Evolutionary conservation across 192 early-diverging fungal genomes (phyloP), one percentile per base, ranked within the genome.

Genomic region (Backusella tuberculispora): DNA sequence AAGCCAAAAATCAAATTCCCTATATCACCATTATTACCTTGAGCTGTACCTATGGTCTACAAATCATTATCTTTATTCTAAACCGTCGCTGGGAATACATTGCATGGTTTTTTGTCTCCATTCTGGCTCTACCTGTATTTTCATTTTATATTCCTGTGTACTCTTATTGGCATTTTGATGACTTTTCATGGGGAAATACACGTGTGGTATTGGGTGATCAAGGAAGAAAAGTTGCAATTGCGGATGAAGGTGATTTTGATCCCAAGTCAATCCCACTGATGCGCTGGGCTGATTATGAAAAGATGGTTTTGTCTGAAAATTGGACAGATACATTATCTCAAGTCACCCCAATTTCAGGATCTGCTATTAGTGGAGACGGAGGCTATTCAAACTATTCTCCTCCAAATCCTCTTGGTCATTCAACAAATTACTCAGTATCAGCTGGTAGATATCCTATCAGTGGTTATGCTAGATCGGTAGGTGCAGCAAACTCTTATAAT

Each of bases 151-250:
- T 92, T 72, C 92, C 92, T 12, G 44, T 95, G 40, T 99, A 98
- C 82, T 85, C 97, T 15, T 99, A 97, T 88, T 99, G 97, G 97
- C 95, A 96, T 86, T 97, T 98, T 80, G 97, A 99, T 82, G 96
- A 99, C 78, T 99, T 99, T 75, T 96, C 95, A 10, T 99, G 97
- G 97, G 97, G 96, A 73, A 97, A 96, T 78, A 99, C 97, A 37
- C 94, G 97, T 81, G 67, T 93, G 26, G 94, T 97, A 10, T 84
- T 95, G n/a, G 97, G 96, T 70, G 93, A 95, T 72, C 92, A 92
- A 45, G 93, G 95, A 63, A 90, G 86, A 81, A 90, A 86, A 76
- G 69, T 85, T 71, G 89, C 88, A 45, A 80, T 80, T 65, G 87
- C 83, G 60, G 89, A 89, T 70, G 90, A 92, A 71, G 90, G 89